Conservation (phyloP, 2,329 filamentous ascomycete species). For the Elsinoe arachidis region DNA sequence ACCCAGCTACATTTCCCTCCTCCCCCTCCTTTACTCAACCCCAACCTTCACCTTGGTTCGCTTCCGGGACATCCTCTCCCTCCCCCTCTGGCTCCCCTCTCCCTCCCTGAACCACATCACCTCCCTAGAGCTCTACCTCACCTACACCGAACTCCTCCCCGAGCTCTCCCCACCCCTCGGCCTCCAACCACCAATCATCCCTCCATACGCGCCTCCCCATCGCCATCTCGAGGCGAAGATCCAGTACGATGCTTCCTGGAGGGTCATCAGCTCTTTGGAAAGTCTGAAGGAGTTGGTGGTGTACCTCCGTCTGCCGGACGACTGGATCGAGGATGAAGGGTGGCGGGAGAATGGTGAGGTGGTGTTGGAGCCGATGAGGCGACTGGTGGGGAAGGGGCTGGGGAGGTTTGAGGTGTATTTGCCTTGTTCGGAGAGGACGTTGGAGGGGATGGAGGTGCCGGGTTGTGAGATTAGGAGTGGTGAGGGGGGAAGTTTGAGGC, state of each 20-base stretch:
- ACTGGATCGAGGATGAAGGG: background rate
- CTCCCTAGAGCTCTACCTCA: background rate
- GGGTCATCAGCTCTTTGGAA: no score
- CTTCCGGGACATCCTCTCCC: background rate
- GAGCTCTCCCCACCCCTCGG: background rate
- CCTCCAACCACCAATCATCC: background rate
- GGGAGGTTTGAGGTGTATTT: background rate
- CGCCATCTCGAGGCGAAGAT: no score
- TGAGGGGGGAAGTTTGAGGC: background rate
- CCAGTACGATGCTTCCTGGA: no score
- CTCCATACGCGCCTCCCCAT: no score
- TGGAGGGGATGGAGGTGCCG: background rate
- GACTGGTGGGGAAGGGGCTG: background rate
- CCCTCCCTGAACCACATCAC: conserved; percentile 15
- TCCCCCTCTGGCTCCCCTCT: background rate
- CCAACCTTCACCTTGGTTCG: background rate
- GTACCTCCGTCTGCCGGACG: background rate
- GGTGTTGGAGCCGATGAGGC: background rate
- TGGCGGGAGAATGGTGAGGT: background rate
- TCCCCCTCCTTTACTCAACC: background rate
- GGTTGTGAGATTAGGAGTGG: background rate
- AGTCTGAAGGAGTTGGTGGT: background rate
- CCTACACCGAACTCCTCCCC: background rate
- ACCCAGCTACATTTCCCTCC: background rate
- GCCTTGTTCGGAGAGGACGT: background rate